Evolutionary conservation across 106 monocot genomes (phyloP), one percentile per base, ranked within the genome.

Genomic region (Gastrodia elata): DNA sequence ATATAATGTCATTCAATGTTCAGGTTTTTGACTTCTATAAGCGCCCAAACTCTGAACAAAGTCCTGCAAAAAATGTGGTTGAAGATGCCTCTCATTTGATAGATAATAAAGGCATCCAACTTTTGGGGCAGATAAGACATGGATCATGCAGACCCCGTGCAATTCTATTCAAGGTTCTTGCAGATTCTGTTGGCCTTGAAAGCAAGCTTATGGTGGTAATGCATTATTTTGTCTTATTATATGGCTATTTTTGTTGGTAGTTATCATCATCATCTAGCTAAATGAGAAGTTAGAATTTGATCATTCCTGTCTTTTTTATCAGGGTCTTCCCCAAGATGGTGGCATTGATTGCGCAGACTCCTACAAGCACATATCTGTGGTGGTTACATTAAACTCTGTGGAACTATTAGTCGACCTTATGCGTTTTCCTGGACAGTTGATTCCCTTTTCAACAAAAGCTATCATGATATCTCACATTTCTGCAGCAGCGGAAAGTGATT

Each of bases 141-240:
- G 93, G 93, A 76, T 91, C 98, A 70, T 99, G 98, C 71, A 74
- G 98, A 58, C 93, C 98, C 58, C 84, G 93, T 56, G 91, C 98
- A 69, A 87, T 99, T 83, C 78, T 99, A 49, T 99, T 99, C 77
- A 99, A 99, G 74, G 91, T 99, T 84, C 91, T 99, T 82, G 93
- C 93, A 39, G 98, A 99, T 84, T 70, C 91, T 81, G 93, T 91
- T 67, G 93, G 98, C 49, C 80, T 99, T 52, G 98, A 93, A 59
- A 85, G 87, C 83, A 93, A 91, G 78, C 91, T 99, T 72, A 44
- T 91, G 77, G 87, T 89, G 89, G 98, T 99, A 99, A 87, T 65
- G 22, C 30, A 52, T 75, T 30, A 49, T 75, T 32, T 30, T 48
- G 40, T 58, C 43, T 74, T 33, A 0, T n/a, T 35, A 22, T 69